These are phyloP conservation scores for Ogataea pini DNA, from an alignment of 805 yeast species.

Conservation along the genomic window DNA sequence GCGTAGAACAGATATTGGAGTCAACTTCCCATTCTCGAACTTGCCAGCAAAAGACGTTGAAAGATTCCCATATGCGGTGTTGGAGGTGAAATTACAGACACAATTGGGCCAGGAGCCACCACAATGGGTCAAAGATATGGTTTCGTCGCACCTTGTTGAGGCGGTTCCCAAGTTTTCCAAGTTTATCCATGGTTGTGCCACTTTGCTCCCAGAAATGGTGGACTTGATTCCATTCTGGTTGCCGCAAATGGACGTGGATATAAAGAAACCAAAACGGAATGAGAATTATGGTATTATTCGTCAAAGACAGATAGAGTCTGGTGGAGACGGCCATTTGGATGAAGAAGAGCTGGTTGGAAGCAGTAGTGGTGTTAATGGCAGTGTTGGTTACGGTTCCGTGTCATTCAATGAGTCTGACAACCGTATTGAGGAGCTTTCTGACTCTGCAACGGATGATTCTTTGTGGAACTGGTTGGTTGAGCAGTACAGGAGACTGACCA, in stretches of 20 bases:
- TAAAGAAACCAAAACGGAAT: constrained; percentile 76
- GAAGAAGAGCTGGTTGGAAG: constrained; percentile 63
- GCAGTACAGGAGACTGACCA: constrained; percentile 20
- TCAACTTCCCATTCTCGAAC: constrained; percentile 92
- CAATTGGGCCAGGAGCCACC: constrained; percentile 99
- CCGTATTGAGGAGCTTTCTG: constrained; percentile 29
- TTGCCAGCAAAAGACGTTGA: constrained; percentile 82
- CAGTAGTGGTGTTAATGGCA: constrained; percentile 11
- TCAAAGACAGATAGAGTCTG: constrained; percentile 32
- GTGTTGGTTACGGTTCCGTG: constrained; percentile 31
- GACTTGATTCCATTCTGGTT: constrained; percentile 93
- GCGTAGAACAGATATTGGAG: constrained; percentile 98
- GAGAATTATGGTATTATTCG: constrained; percentile 66
- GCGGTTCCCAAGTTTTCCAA: constrained; percentile 98
- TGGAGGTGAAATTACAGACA: constrained; percentile 96
- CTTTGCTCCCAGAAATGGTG: constrained; percentile 82
- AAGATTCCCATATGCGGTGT: constrained; percentile 95
- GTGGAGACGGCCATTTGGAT: constrained; percentile 53
- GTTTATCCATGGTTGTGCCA: constrained; percentile 94
- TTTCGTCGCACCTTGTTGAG: constrained; percentile 90
- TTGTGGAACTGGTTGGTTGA: constrained; percentile 16
- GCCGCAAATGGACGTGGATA: constrained; percentile 96
- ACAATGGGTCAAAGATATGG: constrained; percentile 91
- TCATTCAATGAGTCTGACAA: constrained; percentile 32
- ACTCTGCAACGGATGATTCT: constrained; percentile 13